Evolutionary conservation across 352 stramenopile species (phyloP).

Genomic region (Phytophthora cactorum): DNA sequence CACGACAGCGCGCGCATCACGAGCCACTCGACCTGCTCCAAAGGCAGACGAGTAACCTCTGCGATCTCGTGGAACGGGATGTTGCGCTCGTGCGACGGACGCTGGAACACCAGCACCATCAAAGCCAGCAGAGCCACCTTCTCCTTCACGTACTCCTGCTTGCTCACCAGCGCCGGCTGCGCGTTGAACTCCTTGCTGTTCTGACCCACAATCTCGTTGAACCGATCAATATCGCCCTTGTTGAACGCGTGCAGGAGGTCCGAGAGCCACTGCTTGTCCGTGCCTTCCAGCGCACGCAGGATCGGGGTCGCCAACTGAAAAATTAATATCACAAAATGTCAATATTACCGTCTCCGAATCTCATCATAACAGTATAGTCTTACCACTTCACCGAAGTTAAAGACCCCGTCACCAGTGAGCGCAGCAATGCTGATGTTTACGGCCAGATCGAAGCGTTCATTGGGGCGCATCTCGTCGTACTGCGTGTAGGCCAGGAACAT

Average conservation of each 20-base stretch:
- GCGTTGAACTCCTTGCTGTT: constrained; percentile 85
- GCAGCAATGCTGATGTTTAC: constrained; percentile 96
- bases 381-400: constrained; percentile 99
- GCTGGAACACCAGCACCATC: constrained; percentile 98
- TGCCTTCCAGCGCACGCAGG: constrained; percentile 89
- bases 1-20: constrained; percentile 97
- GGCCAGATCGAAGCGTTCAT: constrained; percentile 89
- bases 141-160: constrained; percentile 96
- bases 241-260: constrained; percentile 95
- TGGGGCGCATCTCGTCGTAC: constrained; percentile 86
- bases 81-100: constrained; percentile 92
- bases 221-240: constrained; percentile 95
- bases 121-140: constrained; percentile 98
- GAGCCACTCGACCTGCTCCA: constrained; percentile 97
- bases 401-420: constrained; percentile 96
- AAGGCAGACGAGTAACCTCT: constrained; percentile 76
- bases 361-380: constrained; percentile 6
- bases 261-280: constrained; percentile 94
- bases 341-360: constrained; percentile 8
- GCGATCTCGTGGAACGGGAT: constrained; percentile 96
- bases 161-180: constrained; percentile 93
- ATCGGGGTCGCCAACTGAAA: constrained; percentile 92
- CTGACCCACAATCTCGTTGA: constrained; percentile 86
- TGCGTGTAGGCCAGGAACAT: constrained; percentile 97
- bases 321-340: constrained; percentile 13